Evolutionary conservation across 164 flowering plant species (phyloP).

Genomic region (Magnolia sinica): DNA sequence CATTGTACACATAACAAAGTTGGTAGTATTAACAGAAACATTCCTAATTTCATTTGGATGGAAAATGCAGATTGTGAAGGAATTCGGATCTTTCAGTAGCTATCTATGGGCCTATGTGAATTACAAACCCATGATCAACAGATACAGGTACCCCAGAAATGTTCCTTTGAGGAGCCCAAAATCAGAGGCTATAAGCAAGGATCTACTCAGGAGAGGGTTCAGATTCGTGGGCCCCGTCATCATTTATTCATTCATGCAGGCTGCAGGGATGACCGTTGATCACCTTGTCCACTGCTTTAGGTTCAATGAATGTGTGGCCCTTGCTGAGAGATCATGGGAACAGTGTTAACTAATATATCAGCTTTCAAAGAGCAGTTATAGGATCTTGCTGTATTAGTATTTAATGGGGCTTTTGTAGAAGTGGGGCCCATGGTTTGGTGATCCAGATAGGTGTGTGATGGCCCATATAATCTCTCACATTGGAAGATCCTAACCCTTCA

Average conservation of each 20-base stretch:
- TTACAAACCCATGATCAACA: constrained; percentile 65
- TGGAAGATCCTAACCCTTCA: no score
- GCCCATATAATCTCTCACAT: no score
- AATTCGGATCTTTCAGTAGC: constrained; percentile 74
- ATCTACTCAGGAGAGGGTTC: constrained; percentile 65
- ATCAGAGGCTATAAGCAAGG: constrained; percentile 79
- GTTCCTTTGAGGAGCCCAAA: constrained; percentile 75
- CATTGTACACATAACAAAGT: not conserved
- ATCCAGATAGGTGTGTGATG: no score
- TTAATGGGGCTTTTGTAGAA: no score
- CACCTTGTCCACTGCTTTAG: constrained; percentile 82
- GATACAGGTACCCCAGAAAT: constrained; percentile 61
- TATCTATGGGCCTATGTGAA: constrained; percentile 74
- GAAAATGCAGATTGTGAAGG: constrained; percentile 49
- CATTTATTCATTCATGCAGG: constrained; percentile 85
- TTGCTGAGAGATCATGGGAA: constrained; percentile 54
- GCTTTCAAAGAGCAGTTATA: no score
- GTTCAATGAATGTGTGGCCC: constrained; percentile 54
- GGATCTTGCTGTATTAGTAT: no score
- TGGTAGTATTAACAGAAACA: not conserved
- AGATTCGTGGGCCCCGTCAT: constrained; percentile 84
- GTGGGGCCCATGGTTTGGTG: no score
- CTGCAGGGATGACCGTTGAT: constrained; percentile 80
- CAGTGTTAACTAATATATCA: constrained; percentile 17
- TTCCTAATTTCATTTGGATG: not conserved